phyloP scores from a whole-genome alignment of 2,329 filamentous ascomycete genomes.

The Onygenales sp. region DNA sequence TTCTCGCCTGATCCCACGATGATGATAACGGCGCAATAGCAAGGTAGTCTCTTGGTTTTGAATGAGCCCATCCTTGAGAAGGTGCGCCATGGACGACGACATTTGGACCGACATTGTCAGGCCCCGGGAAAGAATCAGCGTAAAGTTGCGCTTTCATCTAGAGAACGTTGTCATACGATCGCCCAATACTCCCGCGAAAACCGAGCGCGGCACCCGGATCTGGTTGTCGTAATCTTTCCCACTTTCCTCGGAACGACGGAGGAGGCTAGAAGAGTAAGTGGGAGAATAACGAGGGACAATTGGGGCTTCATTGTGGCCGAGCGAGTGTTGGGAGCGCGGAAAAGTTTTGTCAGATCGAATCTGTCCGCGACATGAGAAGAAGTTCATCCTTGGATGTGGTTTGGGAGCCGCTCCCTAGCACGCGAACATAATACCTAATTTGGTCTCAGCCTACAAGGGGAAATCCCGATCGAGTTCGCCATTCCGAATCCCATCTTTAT shows the following conservation, averaged over 20 bases:
- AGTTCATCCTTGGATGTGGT: too few relatives aligned
- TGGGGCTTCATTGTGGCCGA: too few relatives aligned
- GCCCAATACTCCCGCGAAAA: too few relatives aligned
- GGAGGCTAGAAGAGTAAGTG: too few relatives aligned
- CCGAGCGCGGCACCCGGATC: too few relatives aligned
- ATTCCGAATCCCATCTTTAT: conserved; percentile 12
- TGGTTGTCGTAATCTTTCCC: conserved; percentile 2
- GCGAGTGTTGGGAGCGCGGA: too few relatives aligned
- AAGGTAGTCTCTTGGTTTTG: conserved; percentile 2
- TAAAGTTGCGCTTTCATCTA: neutral
- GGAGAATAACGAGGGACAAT: too few relatives aligned
- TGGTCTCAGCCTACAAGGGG: conserved; percentile 6
- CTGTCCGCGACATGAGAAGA: too few relatives aligned
- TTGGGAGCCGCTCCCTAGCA: too few relatives aligned
- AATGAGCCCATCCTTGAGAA: neutral
- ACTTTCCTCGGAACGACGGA: conserved; percentile 4
- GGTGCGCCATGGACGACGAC: neutral
- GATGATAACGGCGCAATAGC: neutral
- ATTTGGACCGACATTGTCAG: neutral
- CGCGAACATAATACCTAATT: too few relatives aligned
- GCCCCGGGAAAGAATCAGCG: neutral
- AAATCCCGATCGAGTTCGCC: conserved; percentile 8
- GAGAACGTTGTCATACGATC: neutral
- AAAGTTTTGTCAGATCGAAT: too few relatives aligned
- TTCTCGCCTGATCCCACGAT: too few relatives aligned